Base-by-base conservation (phyloP, 495 filamentous ascomycete species). In the Trichocladium uniseriatum region DNA sequence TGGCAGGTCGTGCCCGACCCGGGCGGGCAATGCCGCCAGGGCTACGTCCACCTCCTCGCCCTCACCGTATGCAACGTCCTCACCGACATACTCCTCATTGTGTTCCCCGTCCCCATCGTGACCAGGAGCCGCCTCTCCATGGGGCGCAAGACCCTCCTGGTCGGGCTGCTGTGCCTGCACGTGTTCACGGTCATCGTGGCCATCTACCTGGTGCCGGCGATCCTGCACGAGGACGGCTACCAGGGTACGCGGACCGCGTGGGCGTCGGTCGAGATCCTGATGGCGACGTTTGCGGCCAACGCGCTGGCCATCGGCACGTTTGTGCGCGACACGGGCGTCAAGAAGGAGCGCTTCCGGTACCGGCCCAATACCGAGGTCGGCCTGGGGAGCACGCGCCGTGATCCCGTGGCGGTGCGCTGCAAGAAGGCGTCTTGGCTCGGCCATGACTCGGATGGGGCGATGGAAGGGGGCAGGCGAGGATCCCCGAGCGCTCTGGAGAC, bases 1-100 rank as follows among this genome's bases (percentile, higher is more conserved):
- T 95, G 89, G 89, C 87, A 94, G 61, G 87, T 96, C 18, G 56
- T 76, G 6, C 92, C 92, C 7, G 88, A 95, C 57, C 89, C 92
- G 8, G 88, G 87, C 22, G 79, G 82, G 11, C 72, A 76, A 44
- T 98, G 92, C 67, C 81, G 92, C 10, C 77, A 82, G 57, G 87
- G 83, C 27, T 90, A 84, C 58, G 83, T 78, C 20, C 83, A 95
- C 47, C 76, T 97, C 8, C 67, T 95, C 38, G 86, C 83, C 3
- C 84, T 88, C 79, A 87, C 86, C 0, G 73, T 75, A 10, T 81
- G 81, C 60, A 89, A 90, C 60, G 79, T 90, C 39, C 68, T 92
- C 16, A 94, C 90, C 20, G 91, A 98, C 60, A 63, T 96, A 3
- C 68, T 95, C 6, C 79, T 98, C 16, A 79, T 97, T 28, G 74